Evolutionary conservation across 2,329 filamentous ascomycete genomes (phyloP).

Genomic region (Colletotrichum sp.): DNA sequence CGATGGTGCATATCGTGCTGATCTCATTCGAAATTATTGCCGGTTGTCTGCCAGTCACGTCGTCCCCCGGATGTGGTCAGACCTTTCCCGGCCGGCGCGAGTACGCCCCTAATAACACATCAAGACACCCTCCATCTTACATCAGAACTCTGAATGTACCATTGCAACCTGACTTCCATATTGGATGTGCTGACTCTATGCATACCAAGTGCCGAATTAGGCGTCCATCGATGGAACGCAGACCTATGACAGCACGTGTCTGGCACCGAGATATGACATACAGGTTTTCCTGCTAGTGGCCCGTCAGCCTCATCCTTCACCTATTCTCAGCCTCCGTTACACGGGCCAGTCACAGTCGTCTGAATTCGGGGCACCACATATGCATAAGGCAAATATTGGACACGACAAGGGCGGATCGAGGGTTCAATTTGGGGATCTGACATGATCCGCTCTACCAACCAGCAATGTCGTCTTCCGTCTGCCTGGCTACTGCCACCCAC

Average conservation of each 20-base stretch:
- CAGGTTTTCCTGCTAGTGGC: neutral
- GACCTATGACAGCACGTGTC: neutral
- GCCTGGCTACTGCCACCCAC: neutral
- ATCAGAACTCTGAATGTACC: neutral
- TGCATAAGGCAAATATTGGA: neutral
- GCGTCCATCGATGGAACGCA: neutral
- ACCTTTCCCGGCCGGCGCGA: neutral
- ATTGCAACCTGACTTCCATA: neutral
- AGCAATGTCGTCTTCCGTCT: neutral
- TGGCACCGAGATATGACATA: neutral
- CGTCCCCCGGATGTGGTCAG: neutral
- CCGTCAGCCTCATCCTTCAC: conserved; percentile 15
- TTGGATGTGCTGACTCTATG: conserved; percentile 5
- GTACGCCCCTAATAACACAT: neutral
- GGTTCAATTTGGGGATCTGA: conserved; percentile 11
- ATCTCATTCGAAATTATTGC: neutral
- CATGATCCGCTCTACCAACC: neutral
- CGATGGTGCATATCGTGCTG: neutral
- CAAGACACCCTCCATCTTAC: neutral
- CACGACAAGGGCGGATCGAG: neutral
- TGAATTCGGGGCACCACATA: neutral
- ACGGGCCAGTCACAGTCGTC: neutral
- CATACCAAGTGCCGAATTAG: neutral
- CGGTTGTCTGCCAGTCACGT: neutral
- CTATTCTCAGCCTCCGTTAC: conserved; percentile 4